A percentile compares a stretch with the other conserved stretches of the same genome.
These are phyloP conservation scores for Grammothele lineata DNA, from an alignment of 768 basidiomycete genomes.

Conservation along the genomic window DNA sequence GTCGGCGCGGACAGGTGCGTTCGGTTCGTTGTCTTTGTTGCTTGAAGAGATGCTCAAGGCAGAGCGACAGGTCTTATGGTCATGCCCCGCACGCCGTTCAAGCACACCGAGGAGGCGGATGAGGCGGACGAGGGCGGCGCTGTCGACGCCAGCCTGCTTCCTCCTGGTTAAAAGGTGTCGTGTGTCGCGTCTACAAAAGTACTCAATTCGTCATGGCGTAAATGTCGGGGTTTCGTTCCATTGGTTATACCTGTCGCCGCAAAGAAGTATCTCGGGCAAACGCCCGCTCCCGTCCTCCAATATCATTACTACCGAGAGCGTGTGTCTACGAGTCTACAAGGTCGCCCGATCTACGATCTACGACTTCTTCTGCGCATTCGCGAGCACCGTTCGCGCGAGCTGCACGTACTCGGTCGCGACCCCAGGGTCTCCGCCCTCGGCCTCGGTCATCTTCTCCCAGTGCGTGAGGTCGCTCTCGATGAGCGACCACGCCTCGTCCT, in stretches of 20 bases:
- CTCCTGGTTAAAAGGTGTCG: conserved; percentile 69
- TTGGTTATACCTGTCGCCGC: background rate
- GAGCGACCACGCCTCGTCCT: conserved; percentile 74
- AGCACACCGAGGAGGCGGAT: conserved; percentile 52
- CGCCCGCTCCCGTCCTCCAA: no score
- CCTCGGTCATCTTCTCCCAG: conserved; percentile 72
- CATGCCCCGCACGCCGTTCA: conserved; percentile 94
- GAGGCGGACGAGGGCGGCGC: conserved; percentile 45
- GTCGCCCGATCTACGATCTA: background rate
- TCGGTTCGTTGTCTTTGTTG: background rate
- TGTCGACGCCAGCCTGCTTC: conserved; percentile 90
- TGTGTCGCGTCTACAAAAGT: background rate
- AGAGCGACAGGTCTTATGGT: conserved; percentile 82
- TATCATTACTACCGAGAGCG: background rate
- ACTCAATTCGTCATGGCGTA: background rate
- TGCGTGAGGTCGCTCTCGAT: conserved; percentile 74
- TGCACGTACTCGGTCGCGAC: conserved; percentile 57
- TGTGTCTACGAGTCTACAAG: background rate
- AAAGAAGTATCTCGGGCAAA: no score
- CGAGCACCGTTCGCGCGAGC: conserved; percentile 65
- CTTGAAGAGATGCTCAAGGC: background rate
- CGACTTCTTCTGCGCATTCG: conserved; percentile 27
- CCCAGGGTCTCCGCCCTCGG: conserved; percentile 43
- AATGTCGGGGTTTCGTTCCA: background rate
- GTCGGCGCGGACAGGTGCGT: conserved; percentile 86